Evolutionary conservation across 1,284 basidiomycete genomes (phyloP).

Genomic region (Papiliotrema flavescens): DNA sequence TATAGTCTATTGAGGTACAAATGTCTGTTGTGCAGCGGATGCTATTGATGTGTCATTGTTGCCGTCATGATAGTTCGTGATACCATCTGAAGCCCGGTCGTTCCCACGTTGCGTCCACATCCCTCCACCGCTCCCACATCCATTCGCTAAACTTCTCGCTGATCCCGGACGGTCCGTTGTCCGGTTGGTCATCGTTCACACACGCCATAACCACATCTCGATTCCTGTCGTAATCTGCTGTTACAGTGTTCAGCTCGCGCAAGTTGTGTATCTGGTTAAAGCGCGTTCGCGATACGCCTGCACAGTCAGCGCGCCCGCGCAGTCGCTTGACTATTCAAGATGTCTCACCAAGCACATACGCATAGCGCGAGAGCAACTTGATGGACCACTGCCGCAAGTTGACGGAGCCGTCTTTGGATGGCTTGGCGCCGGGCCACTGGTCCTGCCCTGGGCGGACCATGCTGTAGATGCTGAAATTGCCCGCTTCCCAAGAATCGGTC

Average conservation of each 20-base stretch:
- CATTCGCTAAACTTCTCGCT: constrained; percentile 7
- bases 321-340: too few relatives aligned
- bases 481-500: constrained; percentile 22
- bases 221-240: constrained; percentile 11
- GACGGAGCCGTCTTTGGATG: constrained; percentile 17
- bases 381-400: constrained; percentile 32
- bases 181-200: constrained; percentile 41
- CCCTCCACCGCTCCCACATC: constrained; percentile 10
- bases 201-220: constrained; percentile 27
- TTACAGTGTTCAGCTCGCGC: constrained; percentile 11
- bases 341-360: constrained; percentile 32
- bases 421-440: constrained; percentile 20
- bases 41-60: not conserved
- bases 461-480: constrained; percentile 18
- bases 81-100: constrained; percentile 1
- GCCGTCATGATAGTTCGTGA: not conserved
- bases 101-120: constrained; percentile 4
- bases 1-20: too few relatives aligned
- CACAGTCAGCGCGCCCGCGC: not conserved
- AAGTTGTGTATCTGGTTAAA: constrained; percentile 25
- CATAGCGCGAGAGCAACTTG: constrained; percentile 40
- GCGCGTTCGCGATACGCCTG: constrained; percentile 20
- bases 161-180: constrained; percentile 4
- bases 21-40: not conserved
- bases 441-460: constrained; percentile 30